These are phyloP conservation scores for Zizania palustris DNA, from an alignment of 202 grass and related monocot species.

Conservation along the genomic window DNA sequence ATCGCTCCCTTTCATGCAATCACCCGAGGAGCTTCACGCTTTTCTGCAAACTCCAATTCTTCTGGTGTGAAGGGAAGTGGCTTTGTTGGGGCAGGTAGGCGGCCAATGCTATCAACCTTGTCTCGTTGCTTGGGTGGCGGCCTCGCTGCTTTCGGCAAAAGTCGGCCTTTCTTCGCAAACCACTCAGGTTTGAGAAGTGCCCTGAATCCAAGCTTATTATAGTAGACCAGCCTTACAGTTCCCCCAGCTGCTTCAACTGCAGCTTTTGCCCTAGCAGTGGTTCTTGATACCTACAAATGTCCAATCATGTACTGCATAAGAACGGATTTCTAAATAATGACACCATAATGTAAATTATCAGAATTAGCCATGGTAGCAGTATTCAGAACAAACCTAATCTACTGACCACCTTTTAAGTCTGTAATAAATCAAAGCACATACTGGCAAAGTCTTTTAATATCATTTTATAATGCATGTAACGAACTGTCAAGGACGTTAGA, in stretches of 20 bases:
- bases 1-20: not conserved
- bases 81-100: conserved; percentile 78
- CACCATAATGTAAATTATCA: conserved; percentile 5
- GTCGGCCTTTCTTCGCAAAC: conserved; percentile 91
- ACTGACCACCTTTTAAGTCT: not conserved
- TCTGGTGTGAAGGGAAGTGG: conserved; percentile 73
- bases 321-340: conserved; percentile 1
- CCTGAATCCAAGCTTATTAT: conserved; percentile 86
- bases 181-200: conserved; percentile 88
- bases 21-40: conserved; percentile 48
- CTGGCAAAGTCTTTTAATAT: not conserved
- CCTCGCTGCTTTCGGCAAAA: conserved; percentile 75
- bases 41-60: conserved; percentile 54
- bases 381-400: not conserved
- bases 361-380: not conserved
- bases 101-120: conserved; percentile 80
- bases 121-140: conserved; percentile 83
- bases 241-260: conserved; percentile 81
- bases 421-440: not conserved
- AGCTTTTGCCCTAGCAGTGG: conserved; percentile 78
- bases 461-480: not conserved
- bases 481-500: too few species aligned
- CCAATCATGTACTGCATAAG: not conserved
- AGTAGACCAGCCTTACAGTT: conserved; percentile 83
- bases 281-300: conserved; percentile 69